Base-by-base conservation (phyloP, 805 yeast genomes). In the Barnettozyma vustinii region DNA sequence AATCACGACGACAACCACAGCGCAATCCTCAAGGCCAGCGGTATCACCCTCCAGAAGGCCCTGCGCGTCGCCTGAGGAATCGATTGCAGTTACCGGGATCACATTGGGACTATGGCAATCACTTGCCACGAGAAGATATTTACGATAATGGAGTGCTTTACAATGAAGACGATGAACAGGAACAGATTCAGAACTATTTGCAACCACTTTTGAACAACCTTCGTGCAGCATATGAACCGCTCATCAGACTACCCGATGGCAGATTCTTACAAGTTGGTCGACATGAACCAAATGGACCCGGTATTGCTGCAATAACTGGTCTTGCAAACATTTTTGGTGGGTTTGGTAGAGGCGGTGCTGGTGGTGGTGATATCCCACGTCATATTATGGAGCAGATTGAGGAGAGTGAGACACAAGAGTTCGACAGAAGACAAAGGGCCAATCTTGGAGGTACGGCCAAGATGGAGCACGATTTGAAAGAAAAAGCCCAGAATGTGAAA, bases 301-400 rank as follows among this genome's bases (percentile, higher is more conserved):
- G 33, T 13, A n/a, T 13, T 30, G 16, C 16, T 30, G n/a, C 33
- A 3, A 30, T 30, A 15, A n/a, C 33, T 13, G 33, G 33, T 13
- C 33, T 30, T 36, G 23, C 39, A 18, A 18, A 18, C 20, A 18
- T 40, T 16, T 30, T 47, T 27, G 35, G 18, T 10, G 37, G 32
- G 23, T 2, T 33, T 25, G 13, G 18, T 18, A 9, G 9, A 9
- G 27, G n/a, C n/a, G n/a, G 19, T 9, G 35, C 37, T n/a, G 18
- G 12, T 36, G 39, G 23, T n/a, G 44, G 51, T 16, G 48, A 50
- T 18, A 36, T 59, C 18, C 52, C 50, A 12, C 37, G 37, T 12
- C 44, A 52, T 23, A 44, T 57, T 5, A 44, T 55, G 52, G 42
- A 48, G 12, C 40, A 44, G 45, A 50, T 60, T 21, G 56, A 59